Evolutionary conservation across 1,284 basidiomycete genomes (phyloP), one percentile per base, ranked within the genome.

Genomic region (Pseudozyma flocculosa): DNA sequence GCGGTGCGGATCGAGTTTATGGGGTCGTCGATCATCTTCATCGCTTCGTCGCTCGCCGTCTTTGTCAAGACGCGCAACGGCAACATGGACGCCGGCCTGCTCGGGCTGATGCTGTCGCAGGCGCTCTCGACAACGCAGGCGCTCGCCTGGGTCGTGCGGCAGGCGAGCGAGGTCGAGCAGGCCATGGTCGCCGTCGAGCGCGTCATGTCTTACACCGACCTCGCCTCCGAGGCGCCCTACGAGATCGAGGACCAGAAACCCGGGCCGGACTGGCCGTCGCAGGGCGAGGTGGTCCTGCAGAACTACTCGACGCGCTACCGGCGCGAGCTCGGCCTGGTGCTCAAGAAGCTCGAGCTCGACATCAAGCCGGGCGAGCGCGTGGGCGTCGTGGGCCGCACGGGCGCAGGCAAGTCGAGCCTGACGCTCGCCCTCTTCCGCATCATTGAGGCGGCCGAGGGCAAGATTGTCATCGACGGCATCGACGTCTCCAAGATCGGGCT

Each of bases 341-440:
- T 78, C 19, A 61, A 73, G 21, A 54, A 54, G n/a, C 69, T 78
- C 37, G 56, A 66, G 17, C 72, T 78, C 38, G 64, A 68, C 21
- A 69, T 78, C 34, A 48, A 60, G 49, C 63, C 77, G 7, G 68
- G 76, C 9, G 70, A 78, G 47, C 77, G 76, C 50, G 64, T 78
- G 51, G 77, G 76, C 24, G 74, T 76, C 39, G 71, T 77, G 3
- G 75, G 76, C 13, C 82, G 90, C 43, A 95, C 92, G 0, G 93
- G 94, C n/a, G 80, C 81, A 21, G 90, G 90, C 42, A 92, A 93
- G 80, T 89, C 87, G 51, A 95, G 92, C 1, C 83, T 96, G 17
- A 92, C 92, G 0, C 81, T 95, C 23, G 89, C 88, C 19, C 92
- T 96, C 82, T 96, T 97, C 86, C 86, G 95, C 46, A 95, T 96